Evolutionary conservation across 768 basidiomycete species (phyloP).

Genomic region (Brasilioporus rufonigricans): DNA sequence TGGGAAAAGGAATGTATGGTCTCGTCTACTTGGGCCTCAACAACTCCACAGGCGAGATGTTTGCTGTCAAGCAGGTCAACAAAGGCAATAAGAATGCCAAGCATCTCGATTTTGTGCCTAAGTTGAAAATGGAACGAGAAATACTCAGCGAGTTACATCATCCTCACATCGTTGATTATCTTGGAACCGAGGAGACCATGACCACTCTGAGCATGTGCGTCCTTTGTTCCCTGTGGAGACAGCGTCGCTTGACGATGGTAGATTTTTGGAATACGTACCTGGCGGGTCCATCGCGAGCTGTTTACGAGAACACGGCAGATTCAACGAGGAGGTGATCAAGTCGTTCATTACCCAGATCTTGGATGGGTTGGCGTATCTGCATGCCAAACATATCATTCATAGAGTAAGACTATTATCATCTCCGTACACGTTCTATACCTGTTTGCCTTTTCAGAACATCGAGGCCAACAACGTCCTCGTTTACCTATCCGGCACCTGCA

Average conservation of each 20-base stretch:
- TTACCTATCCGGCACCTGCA: conserved; percentile 82
- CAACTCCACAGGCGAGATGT: conserved; percentile 92
- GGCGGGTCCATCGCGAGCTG: conserved; percentile 80
- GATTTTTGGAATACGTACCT: conserved; percentile 96
- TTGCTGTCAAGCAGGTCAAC: conserved; percentile 97
- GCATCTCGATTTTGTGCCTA: conserved; percentile 80
- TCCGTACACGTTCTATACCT: background rate
- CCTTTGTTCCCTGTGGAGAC: background rate
- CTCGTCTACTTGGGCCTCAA: conserved; percentile 92
- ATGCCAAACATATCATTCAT: conserved; percentile 84
- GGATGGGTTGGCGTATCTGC: conserved; percentile 85
- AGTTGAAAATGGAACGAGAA: conserved; percentile 88
- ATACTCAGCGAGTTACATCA: conserved; percentile 92
- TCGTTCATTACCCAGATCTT: conserved; percentile 89
- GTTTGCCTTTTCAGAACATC: conserved; percentile 56
- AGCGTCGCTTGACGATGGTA: conserved; percentile 27
- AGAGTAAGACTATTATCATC: conserved; percentile 50
- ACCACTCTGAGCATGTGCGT: conserved; percentile 85
- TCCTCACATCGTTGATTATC: conserved; percentile 91
- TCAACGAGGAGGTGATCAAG: conserved; percentile 83
- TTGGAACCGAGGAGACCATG: conserved; percentile 86
- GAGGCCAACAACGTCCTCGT: conserved; percentile 96
- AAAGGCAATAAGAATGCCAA: conserved; percentile 82
- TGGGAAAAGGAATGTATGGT: conserved; percentile 55
- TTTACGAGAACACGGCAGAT: conserved; percentile 82